A percentile compares a stretch with the other conserved stretches of the same genome.
These are phyloP conservation scores for Nemania bipapillata DNA, from an alignment of 2,329 filamentous ascomycete genomes.

Conservation along the genomic window DNA sequence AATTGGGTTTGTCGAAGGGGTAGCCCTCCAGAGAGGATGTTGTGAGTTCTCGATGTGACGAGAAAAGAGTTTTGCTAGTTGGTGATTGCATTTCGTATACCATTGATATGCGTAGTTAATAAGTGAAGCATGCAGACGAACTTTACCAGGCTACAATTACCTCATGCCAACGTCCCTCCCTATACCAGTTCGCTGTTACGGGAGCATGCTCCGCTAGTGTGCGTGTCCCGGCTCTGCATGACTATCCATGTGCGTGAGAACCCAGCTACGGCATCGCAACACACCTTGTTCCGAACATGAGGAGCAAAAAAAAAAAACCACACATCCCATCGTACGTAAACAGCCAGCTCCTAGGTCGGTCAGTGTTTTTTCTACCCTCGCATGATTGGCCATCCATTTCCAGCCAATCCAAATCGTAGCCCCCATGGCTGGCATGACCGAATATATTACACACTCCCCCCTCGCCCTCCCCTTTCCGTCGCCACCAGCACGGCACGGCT, in stretches of 20 bases:
- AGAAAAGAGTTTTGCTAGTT: neutral
- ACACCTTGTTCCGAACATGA: conserved; percentile 40
- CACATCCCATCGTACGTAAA: conserved; percentile 21
- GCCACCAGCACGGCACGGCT: conserved; percentile 11
- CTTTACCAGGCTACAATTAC: conserved; percentile 11
- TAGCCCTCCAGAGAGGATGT: neutral
- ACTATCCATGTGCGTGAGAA: neutral
- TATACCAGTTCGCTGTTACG: conserved; percentile 33
- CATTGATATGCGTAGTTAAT: neutral
- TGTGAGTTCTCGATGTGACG: neutral
- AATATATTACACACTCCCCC: conserved; percentile 39
- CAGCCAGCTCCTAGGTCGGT: conserved; percentile 18
- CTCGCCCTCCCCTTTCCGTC: neutral
- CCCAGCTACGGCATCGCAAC: conserved; percentile 28
- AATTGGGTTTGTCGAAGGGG: neutral
- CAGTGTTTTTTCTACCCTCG: no score
- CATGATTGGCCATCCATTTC: conserved; percentile 26
- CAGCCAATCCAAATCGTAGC: conserved; percentile 27
- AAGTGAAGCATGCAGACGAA: conserved; percentile 1
- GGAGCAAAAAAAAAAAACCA: no score
- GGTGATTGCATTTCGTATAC: neutral
- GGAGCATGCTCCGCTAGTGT: conserved; percentile 39
- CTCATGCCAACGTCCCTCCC: conserved; percentile 8
- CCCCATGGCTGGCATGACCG: conserved; percentile 35
- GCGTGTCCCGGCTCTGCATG: conserved; percentile 34